A percentile compares a stretch with the other conserved stretches of the same genome.
phyloP scores from a whole-genome alignment of 805 yeast genomes.

The Zygoascus biomembranicola region DNA sequence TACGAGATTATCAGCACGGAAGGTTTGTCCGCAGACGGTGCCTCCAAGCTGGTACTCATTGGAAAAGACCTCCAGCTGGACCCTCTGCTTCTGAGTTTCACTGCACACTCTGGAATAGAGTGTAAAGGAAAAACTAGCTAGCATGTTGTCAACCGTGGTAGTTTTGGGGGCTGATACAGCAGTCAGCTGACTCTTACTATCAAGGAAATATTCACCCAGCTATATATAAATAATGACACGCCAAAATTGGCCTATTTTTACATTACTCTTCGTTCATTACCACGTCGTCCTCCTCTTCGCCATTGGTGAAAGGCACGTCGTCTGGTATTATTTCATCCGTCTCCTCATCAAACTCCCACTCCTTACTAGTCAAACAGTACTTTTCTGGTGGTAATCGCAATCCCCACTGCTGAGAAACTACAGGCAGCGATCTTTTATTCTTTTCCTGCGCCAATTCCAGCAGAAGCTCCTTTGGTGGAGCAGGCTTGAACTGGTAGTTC shows the following conservation, averaged over 20 bases:
- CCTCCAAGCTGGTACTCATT: conserved; percentile 58
- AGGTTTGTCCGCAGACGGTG: conserved; percentile 13
- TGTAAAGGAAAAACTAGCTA: too few species aligned
- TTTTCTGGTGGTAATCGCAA: conserved; percentile 94
- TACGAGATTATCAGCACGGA: conserved; percentile 55
- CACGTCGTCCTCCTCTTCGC: conserved; percentile 19
- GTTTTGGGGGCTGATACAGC: too few species aligned
- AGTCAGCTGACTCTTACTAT: too few species aligned
- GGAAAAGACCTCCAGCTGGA: conserved; percentile 51
- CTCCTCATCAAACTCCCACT: conserved; percentile 60
- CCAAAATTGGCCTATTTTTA: neutral
- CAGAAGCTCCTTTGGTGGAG: conserved; percentile 86
- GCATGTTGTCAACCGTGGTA: too few species aligned
- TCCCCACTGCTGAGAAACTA: conserved; percentile 87
- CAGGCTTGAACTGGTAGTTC: conserved; percentile 93
- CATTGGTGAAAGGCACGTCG: conserved; percentile 35
- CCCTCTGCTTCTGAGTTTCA: conserved; percentile 8
- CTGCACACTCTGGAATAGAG: neutral
- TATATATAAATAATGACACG: too few species aligned
- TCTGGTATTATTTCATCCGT: conserved; percentile 20
- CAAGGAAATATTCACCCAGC: too few species aligned
- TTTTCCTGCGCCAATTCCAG: conserved; percentile 88
- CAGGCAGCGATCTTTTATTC: conserved; percentile 82
- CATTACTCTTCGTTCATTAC: neutral
- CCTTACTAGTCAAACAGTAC: conserved; percentile 81